A percentile compares a stretch with the other conserved stretches of the same genome.
These are phyloP conservation scores for Nicotiana benthamiana DNA, from an alignment of 257 asterid species.

Conservation along the genomic window DNA sequence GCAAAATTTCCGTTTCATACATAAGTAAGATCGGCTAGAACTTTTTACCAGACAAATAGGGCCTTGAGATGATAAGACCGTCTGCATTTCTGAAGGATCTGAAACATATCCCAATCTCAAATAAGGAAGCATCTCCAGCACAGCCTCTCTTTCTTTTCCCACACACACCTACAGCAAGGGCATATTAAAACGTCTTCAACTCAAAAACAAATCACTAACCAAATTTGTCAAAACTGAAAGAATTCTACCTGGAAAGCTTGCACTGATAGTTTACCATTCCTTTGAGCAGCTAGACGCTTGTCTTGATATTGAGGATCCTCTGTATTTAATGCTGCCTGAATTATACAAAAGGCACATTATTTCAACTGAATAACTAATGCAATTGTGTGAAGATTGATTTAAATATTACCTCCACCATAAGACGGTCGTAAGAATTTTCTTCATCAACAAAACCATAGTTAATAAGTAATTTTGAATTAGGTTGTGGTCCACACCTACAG, in stretches of 20 bases:
- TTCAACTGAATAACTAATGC: constrained; percentile 5
- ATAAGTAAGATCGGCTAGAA: not conserved
- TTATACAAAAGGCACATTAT: constrained; percentile 13
- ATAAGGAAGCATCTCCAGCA: constrained; percentile 93
- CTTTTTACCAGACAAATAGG: constrained; percentile 87
- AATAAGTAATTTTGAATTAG: constrained; percentile 83
- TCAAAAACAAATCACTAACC: not conserved
- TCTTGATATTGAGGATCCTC: constrained; percentile 99
- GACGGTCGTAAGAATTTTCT: constrained; percentile 78
- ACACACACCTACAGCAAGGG: constrained; percentile 46
- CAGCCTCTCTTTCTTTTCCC: constrained; percentile 91
- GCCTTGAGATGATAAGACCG: constrained; percentile 90
- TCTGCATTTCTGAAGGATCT: constrained; percentile 88
- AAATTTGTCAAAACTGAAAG: not conserved
- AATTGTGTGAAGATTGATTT: constrained; percentile 6
- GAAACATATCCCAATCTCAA: constrained; percentile 86
- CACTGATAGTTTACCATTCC: constrained; percentile 82
- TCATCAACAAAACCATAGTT: constrained; percentile 98
- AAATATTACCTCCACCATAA: constrained; percentile 62
- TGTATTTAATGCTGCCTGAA: constrained; percentile 80
- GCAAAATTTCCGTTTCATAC: not conserved
- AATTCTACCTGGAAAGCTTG: constrained; percentile 68
- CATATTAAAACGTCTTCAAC: constrained; percentile 11
- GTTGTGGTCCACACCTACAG: constrained; percentile 96
- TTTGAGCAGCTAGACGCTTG: constrained; percentile 96